Conservation (phyloP, 768 basidiomycete species). For the Scleroderma citrinum region DNA sequence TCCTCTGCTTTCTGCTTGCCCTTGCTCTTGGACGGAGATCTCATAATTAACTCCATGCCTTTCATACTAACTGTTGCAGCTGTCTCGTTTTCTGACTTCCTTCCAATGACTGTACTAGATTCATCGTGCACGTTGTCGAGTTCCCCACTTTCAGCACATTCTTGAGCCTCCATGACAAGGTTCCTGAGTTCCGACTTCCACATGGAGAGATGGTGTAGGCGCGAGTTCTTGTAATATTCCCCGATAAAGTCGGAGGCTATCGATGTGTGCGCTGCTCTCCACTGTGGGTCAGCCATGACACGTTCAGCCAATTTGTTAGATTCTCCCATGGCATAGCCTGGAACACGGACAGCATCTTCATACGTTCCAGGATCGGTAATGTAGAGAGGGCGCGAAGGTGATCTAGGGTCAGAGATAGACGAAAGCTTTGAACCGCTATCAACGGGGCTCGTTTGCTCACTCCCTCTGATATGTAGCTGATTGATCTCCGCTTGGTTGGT, state of each 20-base stretch:
- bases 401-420: slow-evolving; percentile 3
- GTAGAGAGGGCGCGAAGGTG: slow-evolving; percentile 22
- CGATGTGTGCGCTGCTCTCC: slow-evolving; percentile 86
- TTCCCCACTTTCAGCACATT: slow-evolving; percentile 47
- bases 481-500: neutral
- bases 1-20: slow-evolving; percentile 48
- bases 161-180: slow-evolving; percentile 76
- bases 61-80: slow-evolving; percentile 39
- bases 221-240: slow-evolving; percentile 76
- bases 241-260: slow-evolving; percentile 83
- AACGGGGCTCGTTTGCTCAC: neutral
- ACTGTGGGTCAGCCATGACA: slow-evolving; percentile 76
- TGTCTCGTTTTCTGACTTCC: neutral
- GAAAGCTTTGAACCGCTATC: neutral
- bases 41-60: slow-evolving; percentile 43
- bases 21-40: slow-evolving; percentile 43
- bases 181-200: slow-evolving; percentile 89
- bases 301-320: slow-evolving; percentile 73
- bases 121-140: slow-evolving; percentile 5
- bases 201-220: slow-evolving; percentile 86
- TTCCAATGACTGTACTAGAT: neutral
- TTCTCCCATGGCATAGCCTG: slow-evolving; percentile 59
- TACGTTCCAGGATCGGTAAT: slow-evolving; percentile 38
- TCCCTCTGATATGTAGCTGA: neutral
- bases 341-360: slow-evolving; percentile 42